Base-by-base conservation (phyloP, 768 basidiomycete genomes). In the Trametes punicea region DNA sequence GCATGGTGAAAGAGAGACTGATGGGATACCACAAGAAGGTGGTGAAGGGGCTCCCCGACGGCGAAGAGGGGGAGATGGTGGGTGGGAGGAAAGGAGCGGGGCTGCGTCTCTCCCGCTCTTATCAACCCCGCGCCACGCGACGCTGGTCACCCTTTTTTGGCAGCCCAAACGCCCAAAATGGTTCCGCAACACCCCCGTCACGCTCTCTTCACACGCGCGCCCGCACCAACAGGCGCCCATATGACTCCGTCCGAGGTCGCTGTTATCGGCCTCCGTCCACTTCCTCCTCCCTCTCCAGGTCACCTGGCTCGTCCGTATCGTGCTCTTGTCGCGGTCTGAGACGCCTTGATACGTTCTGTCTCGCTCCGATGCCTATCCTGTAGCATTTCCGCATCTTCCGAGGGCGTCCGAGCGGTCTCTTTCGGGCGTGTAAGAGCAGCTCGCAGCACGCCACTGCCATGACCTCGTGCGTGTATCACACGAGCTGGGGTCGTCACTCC, bases 1-100 rank as follows among this genome's bases (percentile, higher is more conserved):
- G 84, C 86, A 88, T 88, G 36, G 29, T 59, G 55, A 36, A 50
- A 21, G 33, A 56, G 45, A 47, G 57, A 56, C 42, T 15, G 46
- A 49, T 20, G 9, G 41, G 11, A 29, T 10, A 16, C 36, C 16
- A 16, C 40, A 27, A 26, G 33, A 46, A 15, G 55, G 54, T 50
- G 34, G 26, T 44, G 38, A 15, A 33, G 54, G 44, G 30, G 48
- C 49, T 55, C 51, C 52, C 55, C 51, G 36, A 56, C 55, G 60
- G 51, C 31, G 51, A 59, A 63, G 56, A 51, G 62, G 57, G 57
- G 54, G 57, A 60, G 59, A 46, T 62, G 62, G 55, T 54, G 55
- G 62, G 46, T 60, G 59, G 56, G 54, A 36, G 45, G 56, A 42
- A 53, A 36, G 44, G 54, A 42, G 51, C 18, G 39, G 31, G n/a